These are phyloP conservation scores for Penicillium odoratum DNA, from an alignment of 495 filamentous ascomycete genomes.

Conservation along the genomic window DNA sequence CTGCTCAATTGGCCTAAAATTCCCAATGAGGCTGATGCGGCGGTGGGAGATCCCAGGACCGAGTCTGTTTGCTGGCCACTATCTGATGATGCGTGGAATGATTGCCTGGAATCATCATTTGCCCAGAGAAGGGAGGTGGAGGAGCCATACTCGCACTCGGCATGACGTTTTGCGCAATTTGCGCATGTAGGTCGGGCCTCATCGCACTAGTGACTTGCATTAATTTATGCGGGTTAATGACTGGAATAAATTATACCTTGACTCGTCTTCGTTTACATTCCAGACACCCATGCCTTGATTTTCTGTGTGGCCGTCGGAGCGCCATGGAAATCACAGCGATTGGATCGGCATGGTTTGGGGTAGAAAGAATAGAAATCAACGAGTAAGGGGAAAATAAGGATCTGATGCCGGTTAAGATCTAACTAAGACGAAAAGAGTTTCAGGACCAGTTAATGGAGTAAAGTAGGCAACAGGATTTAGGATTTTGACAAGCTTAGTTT, in stretches of 20 bases:
- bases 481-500: not conserved
- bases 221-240: not conserved
- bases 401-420: not conserved
- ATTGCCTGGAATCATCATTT: constrained; percentile 31
- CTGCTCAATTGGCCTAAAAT: constrained; percentile 27
- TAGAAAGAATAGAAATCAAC: not conserved
- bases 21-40: constrained; percentile 26
- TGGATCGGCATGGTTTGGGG: not conserved
- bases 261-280: constrained; percentile 41
- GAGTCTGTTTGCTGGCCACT: constrained; percentile 23
- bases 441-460: not conserved
- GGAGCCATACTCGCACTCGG: constrained; percentile 42
- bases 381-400: constrained; percentile 1
- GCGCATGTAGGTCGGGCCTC: constrained; percentile 38
- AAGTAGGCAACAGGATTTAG: constrained; percentile 28
- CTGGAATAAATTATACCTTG: constrained; percentile 30
- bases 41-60: constrained; percentile 8
- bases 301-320: constrained; percentile 35
- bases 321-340: constrained; percentile 29
- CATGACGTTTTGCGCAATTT: constrained; percentile 42
- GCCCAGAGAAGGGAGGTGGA: constrained; percentile 40
- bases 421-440: constrained; percentile 1
- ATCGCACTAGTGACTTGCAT: constrained; percentile 30
- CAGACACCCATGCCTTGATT: constrained; percentile 36
- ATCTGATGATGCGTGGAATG: constrained; percentile 24